Base-by-base conservation (phyloP, 2,329 filamentous ascomycete genomes). In the Stemphylium lycopersici region DNA sequence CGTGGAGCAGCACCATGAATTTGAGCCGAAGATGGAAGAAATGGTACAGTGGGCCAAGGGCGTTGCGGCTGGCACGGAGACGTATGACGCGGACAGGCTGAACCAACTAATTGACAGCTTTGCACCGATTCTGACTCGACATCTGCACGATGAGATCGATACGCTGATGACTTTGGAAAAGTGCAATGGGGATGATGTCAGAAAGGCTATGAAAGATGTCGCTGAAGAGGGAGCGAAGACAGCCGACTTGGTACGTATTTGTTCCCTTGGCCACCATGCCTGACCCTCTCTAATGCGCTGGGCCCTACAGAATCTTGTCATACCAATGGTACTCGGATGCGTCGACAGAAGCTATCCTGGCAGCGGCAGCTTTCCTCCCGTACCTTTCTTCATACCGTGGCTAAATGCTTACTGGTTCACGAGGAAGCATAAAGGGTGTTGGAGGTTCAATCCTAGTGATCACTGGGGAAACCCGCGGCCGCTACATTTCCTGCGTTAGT, bases 381-480 rank as follows among this genome's bases (percentile, higher is more conserved):
- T 76, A 8, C 73, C 74, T 0, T 70, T 69, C 56, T 71, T 74
- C 45, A 52, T 76, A 16, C 71, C 67, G 18, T 75, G 66, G 33
- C 41, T 76, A 32, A 72, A 74, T 33, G 64, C 74, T 16, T 70
- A 70, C 50, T 67, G 62, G 53, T 76, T 74, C 49, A 53, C 54
- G 6, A 56, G 67, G 45, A 63, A 61, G 46, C 55, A 75, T 55
- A 59, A 57, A 26, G 68, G 69, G 1, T 62, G 59, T 15, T 76
- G 72, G 74, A 55, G 67, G 34, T 77, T 74, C 54, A 71, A 71
- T 58, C 71, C 74, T 15, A 73, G 69, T 46, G 69, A 67, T 31
- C 59, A 66, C 11, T 73, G 66, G 66, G 68, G 73, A 7, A 62
- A 66, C 48, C 66, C 61, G 15, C 56, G 62, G 18, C 55, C 65